phyloP scores from a whole-genome alignment of 140 eudicot genomes.

The Stevia rebaudiana region DNA sequence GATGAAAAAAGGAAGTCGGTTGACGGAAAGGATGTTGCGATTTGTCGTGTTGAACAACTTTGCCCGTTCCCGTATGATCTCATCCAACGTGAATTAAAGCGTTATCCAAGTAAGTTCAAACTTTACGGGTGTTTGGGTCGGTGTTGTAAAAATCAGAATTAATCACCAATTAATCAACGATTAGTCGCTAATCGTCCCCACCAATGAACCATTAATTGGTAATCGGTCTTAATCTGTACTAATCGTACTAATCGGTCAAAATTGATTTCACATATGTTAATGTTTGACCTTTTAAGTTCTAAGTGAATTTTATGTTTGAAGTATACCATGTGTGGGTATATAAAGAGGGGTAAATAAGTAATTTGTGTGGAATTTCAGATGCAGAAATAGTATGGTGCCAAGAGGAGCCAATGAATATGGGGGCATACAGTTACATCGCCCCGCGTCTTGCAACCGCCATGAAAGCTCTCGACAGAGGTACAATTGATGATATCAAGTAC shows the following conservation, averaged over 20 bases:
- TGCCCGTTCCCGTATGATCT: constrained; percentile 99
- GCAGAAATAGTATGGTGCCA: constrained; percentile 98
- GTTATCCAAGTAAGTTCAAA: constrained; percentile 81
- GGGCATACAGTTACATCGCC: constrained; percentile 62
- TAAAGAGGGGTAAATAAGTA: background rate
- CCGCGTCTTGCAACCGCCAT: constrained; percentile 81
- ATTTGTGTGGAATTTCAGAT: constrained; percentile 39
- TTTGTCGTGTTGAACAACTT: constrained; percentile 93
- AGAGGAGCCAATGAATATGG: constrained; percentile 99
- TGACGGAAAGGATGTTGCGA: constrained; percentile 69
- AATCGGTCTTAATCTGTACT: too few species aligned
- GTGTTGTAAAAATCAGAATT: too few species aligned
- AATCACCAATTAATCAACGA: too few species aligned
- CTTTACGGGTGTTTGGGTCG: background rate
- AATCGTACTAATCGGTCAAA: too few species aligned
- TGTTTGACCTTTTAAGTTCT: too few species aligned
- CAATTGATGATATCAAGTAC: constrained; percentile 64
- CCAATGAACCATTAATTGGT: too few species aligned
- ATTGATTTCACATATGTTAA: too few species aligned
- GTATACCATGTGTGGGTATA: too few species aligned
- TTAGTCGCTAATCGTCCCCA: too few species aligned
- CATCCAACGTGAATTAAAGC: constrained; percentile 84
- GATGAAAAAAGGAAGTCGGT: constrained; percentile 66
- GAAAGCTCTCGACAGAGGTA: constrained; percentile 66
- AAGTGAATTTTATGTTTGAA: too few species aligned